Conservation (phyloP, 1,284 basidiomycete species). For the Blastosporella zonata region DNA sequence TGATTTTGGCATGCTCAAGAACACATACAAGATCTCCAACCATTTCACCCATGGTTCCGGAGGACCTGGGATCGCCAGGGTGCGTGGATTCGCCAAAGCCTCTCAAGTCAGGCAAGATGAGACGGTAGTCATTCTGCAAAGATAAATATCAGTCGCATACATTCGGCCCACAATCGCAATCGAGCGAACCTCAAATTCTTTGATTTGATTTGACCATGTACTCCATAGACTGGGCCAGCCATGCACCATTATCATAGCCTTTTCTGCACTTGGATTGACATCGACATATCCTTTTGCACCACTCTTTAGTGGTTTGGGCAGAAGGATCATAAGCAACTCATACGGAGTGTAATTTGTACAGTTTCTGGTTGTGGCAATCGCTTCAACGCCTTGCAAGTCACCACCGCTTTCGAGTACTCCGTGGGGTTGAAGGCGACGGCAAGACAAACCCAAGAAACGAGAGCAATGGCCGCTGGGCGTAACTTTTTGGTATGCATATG, state of each 20-base stretch:
- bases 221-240: conserved; percentile 77
- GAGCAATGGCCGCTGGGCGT: background rate
- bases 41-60: conserved; percentile 57
- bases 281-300: conserved; percentile 56
- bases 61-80: conserved; percentile 56
- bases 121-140: conserved; percentile 50
- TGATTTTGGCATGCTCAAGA: conserved; percentile 45
- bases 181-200: conserved; percentile 50
- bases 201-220: conserved; percentile 66
- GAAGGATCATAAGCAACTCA: conserved; percentile 1
- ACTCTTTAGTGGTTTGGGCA: background rate
- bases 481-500: conserved; percentile 1
- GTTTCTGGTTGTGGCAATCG: conserved; percentile 26
- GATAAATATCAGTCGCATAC: background rate
- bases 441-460: conserved; percentile 2
- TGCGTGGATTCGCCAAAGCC: conserved; percentile 68
- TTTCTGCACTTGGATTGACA: conserved; percentile 48
- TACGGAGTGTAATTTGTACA: conserved; percentile 37
- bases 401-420: conserved; percentile 32
- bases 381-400: conserved; percentile 37
- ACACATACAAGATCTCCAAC: conserved; percentile 61
- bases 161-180: background rate
- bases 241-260: conserved; percentile 62
- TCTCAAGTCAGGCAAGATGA: conserved; percentile 59
- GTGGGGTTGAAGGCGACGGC: conserved; percentile 36